phyloP scores from a whole-genome alignment of 805 yeast species.

The Pichia gijzeniarum region DNA sequence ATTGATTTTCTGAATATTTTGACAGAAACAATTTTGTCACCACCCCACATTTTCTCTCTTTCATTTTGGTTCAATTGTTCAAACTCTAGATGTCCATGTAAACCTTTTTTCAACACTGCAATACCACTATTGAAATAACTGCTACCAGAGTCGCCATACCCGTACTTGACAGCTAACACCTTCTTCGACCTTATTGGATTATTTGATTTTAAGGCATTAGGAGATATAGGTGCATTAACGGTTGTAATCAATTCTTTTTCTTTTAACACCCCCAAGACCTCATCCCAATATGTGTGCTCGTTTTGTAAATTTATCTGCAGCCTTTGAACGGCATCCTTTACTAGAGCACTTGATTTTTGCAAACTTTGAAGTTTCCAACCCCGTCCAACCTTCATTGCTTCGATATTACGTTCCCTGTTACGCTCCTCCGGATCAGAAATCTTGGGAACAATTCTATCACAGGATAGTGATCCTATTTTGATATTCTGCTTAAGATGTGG shows the following conservation, averaged over 20 bases:
- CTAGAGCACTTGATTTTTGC: slow-evolving; percentile 43
- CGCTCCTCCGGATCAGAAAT: slow-evolving; percentile 17
- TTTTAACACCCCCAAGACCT: slow-evolving; percentile 36
- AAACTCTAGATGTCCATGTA: slow-evolving; percentile 39
- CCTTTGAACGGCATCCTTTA: slow-evolving; percentile 45
- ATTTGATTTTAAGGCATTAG: neutral
- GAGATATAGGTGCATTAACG: slow-evolving; percentile 22
- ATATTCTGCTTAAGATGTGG: slow-evolving; percentile 70
- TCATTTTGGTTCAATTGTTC: slow-evolving; percentile 30
- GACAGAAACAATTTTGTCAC: slow-evolving; percentile 49
- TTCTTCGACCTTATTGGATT: neutral
- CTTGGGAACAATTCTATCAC: slow-evolving; percentile 33
- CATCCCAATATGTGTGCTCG: slow-evolving; percentile 68
- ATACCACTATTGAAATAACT: slow-evolving; percentile 65
- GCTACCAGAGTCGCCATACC: slow-evolving; percentile 89
- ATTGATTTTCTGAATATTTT: slow-evolving; percentile 33
- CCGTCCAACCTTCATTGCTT: slow-evolving; percentile 36
- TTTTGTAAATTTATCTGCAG: slow-evolving; percentile 48
- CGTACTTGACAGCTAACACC: slow-evolving; percentile 66
- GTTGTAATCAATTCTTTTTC: slow-evolving; percentile 62
- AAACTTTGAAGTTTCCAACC: slow-evolving; percentile 86
- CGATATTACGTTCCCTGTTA: slow-evolving; percentile 17
- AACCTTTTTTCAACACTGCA: slow-evolving; percentile 54
- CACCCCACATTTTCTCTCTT: slow-evolving; percentile 27
- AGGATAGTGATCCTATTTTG: slow-evolving; percentile 67